Conservation (phyloP, 2,329 filamentous ascomycete species). For the Hymenoscyphus salicellus region DNA sequence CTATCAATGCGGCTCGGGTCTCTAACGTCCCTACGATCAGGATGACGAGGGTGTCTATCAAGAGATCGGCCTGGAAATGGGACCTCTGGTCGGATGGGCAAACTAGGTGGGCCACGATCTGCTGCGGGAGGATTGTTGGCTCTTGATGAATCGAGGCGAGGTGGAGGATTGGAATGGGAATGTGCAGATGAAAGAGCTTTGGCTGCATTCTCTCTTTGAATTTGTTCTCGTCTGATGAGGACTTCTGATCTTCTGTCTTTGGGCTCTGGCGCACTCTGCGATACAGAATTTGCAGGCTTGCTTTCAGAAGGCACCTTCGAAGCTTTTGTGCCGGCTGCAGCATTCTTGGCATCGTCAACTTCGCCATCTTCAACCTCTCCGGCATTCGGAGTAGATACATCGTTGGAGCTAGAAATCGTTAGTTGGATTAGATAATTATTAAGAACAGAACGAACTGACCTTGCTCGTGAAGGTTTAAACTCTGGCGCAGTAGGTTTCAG, state of each 20-base stretch:
- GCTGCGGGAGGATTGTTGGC: slow-evolving; percentile 12
- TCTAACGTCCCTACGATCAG: slow-evolving; percentile 34
- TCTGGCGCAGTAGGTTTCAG: slow-evolving; percentile 60
- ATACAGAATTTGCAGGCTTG: slow-evolving; percentile 1
- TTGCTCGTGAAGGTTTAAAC: slow-evolving; percentile 55
- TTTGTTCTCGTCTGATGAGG: slow-evolving; percentile 30
- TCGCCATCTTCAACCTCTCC: slow-evolving; percentile 69
- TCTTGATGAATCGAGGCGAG: slow-evolving; percentile 27
- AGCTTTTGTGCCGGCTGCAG: slow-evolving; percentile 11
- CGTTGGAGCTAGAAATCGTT: slow-evolving; percentile 31
- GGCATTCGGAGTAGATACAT: slow-evolving; percentile 34
- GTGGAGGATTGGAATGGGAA: slow-evolving; percentile 20
- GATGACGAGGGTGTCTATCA: slow-evolving; percentile 32
- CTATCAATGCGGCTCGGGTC: slow-evolving; percentile 29
- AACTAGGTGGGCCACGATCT: slow-evolving; percentile 27
- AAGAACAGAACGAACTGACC: slow-evolving; percentile 26
- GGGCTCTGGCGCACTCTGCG: slow-evolving; percentile 6
- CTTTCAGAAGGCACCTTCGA: slow-evolving; percentile 7
- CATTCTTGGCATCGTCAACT: slow-evolving; percentile 57
- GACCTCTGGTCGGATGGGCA: slow-evolving; percentile 36
- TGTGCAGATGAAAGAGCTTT: slow-evolving; percentile 23
- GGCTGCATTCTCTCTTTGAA: slow-evolving; percentile 31
- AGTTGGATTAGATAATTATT: slow-evolving; percentile 32
- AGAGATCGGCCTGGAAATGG: slow-evolving; percentile 33
- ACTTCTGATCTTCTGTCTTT: slow-evolving; percentile 28